Evolutionary conservation across 805 yeast species (phyloP).

Genomic region (Citeromyces nyonsensis): DNA sequence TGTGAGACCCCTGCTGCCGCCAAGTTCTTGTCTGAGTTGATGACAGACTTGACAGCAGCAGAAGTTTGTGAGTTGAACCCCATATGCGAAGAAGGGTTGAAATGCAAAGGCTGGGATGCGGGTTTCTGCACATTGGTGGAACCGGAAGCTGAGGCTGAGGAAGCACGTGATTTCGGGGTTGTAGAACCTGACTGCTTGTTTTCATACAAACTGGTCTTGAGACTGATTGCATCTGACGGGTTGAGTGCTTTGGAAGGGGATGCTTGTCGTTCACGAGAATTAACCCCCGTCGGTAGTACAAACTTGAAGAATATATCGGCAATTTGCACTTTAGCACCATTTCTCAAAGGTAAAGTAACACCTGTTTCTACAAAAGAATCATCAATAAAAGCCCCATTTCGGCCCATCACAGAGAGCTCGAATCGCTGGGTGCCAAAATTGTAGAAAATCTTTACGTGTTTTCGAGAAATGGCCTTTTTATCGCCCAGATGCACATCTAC

Average conservation of each 20-base stretch:
- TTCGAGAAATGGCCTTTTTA: conserved; percentile 83
- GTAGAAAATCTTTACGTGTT: conserved; percentile 92
- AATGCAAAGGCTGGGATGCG: neutral
- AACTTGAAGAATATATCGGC: conserved; percentile 86
- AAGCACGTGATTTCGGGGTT: neutral
- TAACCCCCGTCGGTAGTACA: conserved; percentile 51
- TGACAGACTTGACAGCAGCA: neutral
- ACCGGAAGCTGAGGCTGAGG: neutral
- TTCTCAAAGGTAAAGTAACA: conserved; percentile 72
- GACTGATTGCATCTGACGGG: conserved; percentile 46
- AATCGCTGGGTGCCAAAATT: conserved; percentile 93
- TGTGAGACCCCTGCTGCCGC: neutral
- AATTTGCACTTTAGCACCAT: conserved; percentile 77
- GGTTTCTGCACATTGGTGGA: neutral
- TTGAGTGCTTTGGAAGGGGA: conserved; percentile 20
- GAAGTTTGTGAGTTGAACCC: neutral
- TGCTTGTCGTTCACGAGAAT: conserved; percentile 2
- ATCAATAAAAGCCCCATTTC: conserved; percentile 95
- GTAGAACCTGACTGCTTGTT: conserved; percentile 4
- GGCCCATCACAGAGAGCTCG: conserved; percentile 80
- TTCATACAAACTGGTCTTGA: conserved; percentile 31
- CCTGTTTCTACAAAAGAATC: conserved; percentile 83
- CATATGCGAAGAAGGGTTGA: neutral
- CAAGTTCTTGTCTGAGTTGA: neutral
- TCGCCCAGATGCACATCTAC: conserved; percentile 90